Base-by-base conservation (phyloP, 768 basidiomycete genomes). In the Tulasnella sp. region DNA sequence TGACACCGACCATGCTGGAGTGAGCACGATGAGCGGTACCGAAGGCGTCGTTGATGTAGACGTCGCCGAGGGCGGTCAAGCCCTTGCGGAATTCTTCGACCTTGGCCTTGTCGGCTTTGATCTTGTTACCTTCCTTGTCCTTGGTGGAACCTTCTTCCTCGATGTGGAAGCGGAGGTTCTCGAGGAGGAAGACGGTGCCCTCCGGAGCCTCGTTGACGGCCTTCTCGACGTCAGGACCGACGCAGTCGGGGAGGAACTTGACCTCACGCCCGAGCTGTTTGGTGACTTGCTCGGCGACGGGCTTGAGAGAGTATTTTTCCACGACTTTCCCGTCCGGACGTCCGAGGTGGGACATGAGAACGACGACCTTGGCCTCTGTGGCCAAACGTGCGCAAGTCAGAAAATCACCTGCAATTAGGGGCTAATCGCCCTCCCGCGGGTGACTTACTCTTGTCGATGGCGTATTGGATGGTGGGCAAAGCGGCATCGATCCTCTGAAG, bases 11-110 rank as follows among this genome's bases (percentile, higher is more conserved):
- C 95, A 99, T 98, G 77, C 92, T 95, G 0, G 96, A 98, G 81
- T 99, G 96, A 9, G 94, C 95, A 76, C 96, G 94, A 81, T 99
- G 96, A 67, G 95, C 96, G 62, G 96, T 99, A 65, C 96, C 96
- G 79, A 99, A 99, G 32, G 96, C 96, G 80, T 99, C 96, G 83
- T 99, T 99, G 80, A 99, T 85, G 80, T 98, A 98, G 75, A 99
- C 90, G 78, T 98, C 95, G 68, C 95, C 95, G 76, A 99, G 89
- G 71, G 84, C 86, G 71, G 96, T 98, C 76, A 99, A 88, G 40
- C 88, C 84, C 78, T 93, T 89, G 63, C 93, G 86, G 86, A 99
- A 99, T 77, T 88, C 83, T 71, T 89, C 81, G 74, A 98, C 92
- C 74, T 86, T 85, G 67, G 87, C 86, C 26, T 90, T 84, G 79